Base-by-base conservation (phyloP, 2,329 filamentous ascomycete species). In the Torrubiella hemipterigena region DNA sequence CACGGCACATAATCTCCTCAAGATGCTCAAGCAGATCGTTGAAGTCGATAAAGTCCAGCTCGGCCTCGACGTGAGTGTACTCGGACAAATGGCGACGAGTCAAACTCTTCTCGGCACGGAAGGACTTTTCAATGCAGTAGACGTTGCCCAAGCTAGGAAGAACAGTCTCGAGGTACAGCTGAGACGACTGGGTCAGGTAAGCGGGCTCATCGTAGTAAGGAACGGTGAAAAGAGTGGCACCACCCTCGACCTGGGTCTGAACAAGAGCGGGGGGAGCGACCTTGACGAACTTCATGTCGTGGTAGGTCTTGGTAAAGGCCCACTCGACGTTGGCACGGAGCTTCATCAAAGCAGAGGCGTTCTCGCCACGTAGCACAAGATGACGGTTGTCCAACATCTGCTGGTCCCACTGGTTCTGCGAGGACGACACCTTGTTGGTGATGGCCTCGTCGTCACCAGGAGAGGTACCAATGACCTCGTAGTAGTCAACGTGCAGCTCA, bases 111-210 rank as follows among this genome's bases (percentile, higher is more conserved):
- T 98, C 91, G 11, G 91, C 91, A 39, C 91, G 87, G 78, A 98
- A 98, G 3, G 89, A 96, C 58, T 94, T 94, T 59, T 94, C 87
- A 48, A 98, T 89, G 54, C 89, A 96, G 71, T 93, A 98, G 32
- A 95, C 86, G 53, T 95, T 84, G 45, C 91, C 91, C 48, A 96
- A 69, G 31, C 81, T 84, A 9, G 89, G 85, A 19, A 98, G 66
- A 42, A 80, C 85, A 19, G 91, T 98, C 67, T 98, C 91, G 36
- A 98, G 81, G 61, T 98, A 98, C 32, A 98, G 75, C 60, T 98
- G 91, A 20, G 84, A 93, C 4, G 87, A 95, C 61, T 98, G 91
- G 4, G 91, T 96, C 40, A 98, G 75, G 65, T 87, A 98, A 37
- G 91, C 82, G 45, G 79, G 73, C 58, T 95, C 82, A 45, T 77